Base-by-base conservation (phyloP, 176 grass and related monocot species). In the Neostapfia colusana region DNA sequence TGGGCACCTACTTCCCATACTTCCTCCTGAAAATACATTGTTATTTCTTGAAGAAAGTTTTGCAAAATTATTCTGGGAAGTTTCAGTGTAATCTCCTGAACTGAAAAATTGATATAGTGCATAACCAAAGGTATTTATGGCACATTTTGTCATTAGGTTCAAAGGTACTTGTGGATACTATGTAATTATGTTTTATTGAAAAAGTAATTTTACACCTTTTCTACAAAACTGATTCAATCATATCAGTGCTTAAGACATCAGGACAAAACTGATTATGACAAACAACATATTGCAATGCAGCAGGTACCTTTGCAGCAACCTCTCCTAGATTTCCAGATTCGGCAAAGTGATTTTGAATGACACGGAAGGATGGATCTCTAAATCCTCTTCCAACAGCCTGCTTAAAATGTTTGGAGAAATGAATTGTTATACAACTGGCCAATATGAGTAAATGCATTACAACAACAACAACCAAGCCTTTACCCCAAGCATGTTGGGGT, bases 1-100 rank as follows among this genome's bases (percentile, higher is more conserved):
- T 97, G 94, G 66, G 91, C 94, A 55, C 81, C 84, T 87, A 97
- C 94, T 89, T 97, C 94, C 94, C 94, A 97, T 86, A 93, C 94
- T 93, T 97, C 88, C 83, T 97, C 94, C 94, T 97, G 83, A 72
- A 89, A 89, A 49, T 72, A 70, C 2, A 57, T 18, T 14, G 26
- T 35, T 44, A 0, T 67, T 50, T 41, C 1, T 37, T 80, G 16
- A 63, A 66, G 36, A 36, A 65, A 17, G 9, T 5, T 36, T 48
- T 15, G 10, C 2, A 73, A 72, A 66, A 70, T 20, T 39, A 60
- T 61, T 68, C 26, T 38, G 7, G 3, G 1, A 44, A 79, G 3
- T 76, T 39, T 69, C 16, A 26, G 14, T 48, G 8, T 39, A 37
- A 39, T 65, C 12, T 51, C 26, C 36, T 24, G 35, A 34, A 54